These are phyloP conservation scores for Aspergillus pseudotamarii DNA, from an alignment of 2,329 filamentous ascomycete genomes.

Conservation along the genomic window DNA sequence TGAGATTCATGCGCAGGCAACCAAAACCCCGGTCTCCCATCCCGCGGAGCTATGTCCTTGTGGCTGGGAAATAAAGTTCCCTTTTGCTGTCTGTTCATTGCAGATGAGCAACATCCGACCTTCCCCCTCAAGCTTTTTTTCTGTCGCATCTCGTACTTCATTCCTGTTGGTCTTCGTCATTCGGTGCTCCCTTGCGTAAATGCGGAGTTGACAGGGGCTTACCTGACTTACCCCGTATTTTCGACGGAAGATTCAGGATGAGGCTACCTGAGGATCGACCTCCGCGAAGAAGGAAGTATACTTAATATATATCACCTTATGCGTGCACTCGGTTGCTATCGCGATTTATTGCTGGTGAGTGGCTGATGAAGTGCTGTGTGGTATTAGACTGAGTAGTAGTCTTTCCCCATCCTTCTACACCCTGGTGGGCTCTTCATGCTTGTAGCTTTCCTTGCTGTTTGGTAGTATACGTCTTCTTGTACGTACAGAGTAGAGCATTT, in stretches of 20 bases:
- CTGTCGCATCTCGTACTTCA: neutral
- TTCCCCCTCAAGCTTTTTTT: neutral
- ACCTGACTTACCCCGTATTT: neutral
- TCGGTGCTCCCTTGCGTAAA: slow-evolving; percentile 20
- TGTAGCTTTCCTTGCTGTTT: neutral
- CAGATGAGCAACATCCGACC: neutral
- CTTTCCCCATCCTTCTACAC: neutral
- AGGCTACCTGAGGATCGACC: slow-evolving; percentile 2
- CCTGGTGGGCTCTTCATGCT: too few relatives aligned
- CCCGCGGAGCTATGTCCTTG: neutral
- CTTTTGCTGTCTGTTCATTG: neutral
- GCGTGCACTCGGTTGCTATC: neutral
- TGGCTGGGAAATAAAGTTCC: neutral
- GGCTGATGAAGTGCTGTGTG: too few relatives aligned
- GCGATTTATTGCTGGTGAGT: neutral
- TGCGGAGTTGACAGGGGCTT: slow-evolving; percentile 23
- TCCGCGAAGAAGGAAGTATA: neutral
- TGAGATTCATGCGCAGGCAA: neutral
- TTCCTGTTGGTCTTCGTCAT: slow-evolving; percentile 2
- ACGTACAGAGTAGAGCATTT: too few relatives aligned
- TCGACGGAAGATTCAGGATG: neutral
- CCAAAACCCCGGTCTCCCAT: neutral
- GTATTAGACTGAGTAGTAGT: neutral
- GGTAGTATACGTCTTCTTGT: too few relatives aligned
- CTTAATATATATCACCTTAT: neutral